Conservation (phyloP, 1,139 yeast species). For the Diutina pseudorugosa region DNA sequence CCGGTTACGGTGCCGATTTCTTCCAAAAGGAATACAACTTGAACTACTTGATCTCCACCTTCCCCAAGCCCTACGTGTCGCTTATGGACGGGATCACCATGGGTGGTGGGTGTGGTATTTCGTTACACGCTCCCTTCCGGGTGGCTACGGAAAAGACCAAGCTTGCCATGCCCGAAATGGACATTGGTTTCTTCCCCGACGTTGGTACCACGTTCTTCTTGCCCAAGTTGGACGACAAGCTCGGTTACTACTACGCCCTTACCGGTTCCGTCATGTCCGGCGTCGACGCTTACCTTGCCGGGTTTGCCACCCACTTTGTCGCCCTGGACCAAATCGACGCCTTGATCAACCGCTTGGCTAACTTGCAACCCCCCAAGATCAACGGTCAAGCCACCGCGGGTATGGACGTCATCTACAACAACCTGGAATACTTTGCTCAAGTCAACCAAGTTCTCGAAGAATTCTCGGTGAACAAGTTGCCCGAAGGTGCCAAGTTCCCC, state of each 20-base stretch:
- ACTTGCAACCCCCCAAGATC: constrained; percentile 32
- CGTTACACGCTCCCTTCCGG: constrained; percentile 90
- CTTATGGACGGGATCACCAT: constrained; percentile 87
- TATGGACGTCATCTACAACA: constrained; percentile 15
- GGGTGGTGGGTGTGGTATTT: constrained; percentile 97
- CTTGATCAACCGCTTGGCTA: constrained; percentile 51
- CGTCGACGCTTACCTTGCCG: constrained; percentile 66
- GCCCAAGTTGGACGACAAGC: constrained; percentile 67
- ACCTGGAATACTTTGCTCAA: constrained; percentile 37
- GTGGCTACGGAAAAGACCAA: constrained; percentile 82
- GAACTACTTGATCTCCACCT: constrained; percentile 70
- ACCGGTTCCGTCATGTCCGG: constrained; percentile 78
- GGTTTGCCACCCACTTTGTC: constrained; percentile 86
- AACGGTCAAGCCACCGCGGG: constrained; percentile 17
- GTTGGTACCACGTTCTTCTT: constrained; percentile 90
- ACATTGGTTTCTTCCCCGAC: constrained; percentile 93
- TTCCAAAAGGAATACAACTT: constrained; percentile 75
- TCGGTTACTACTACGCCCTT: constrained; percentile 78
- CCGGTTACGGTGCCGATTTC: constrained; percentile 46
- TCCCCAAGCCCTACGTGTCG: constrained; percentile 73
- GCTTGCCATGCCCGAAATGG: constrained; percentile 97
- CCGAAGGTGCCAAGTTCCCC: constrained; percentile 38
- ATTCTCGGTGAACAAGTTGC: constrained; percentile 55
- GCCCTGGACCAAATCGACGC: constrained; percentile 51
- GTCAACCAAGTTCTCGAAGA: constrained; percentile 70